Base-by-base conservation (phyloP, 2,329 filamentous ascomycete genomes). In the Acrocalymma vagum region DNA sequence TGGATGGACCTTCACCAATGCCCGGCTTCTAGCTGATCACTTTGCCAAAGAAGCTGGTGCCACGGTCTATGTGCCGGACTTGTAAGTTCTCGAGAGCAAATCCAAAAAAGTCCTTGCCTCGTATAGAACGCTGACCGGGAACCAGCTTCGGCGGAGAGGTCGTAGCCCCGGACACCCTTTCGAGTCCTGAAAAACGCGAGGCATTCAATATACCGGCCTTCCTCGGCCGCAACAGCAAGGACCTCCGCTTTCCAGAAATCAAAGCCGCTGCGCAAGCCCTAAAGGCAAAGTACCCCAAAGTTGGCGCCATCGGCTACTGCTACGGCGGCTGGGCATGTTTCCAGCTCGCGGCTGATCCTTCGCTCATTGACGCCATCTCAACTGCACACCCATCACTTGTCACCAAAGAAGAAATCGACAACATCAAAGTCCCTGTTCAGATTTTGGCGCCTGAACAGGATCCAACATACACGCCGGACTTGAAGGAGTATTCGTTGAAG, bases 281-380 rank as follows among this genome's bases (percentile, higher is more conserved):
- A n/a, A 69, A 68, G 24, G 50, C 56, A 32, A 47, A 60, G 25
- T 64, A 62, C 42, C 42, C 51, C 37, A 77, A 75, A 43, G 65
- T 77, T 11, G 72, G 67, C n/a, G 71, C 68, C 6, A 65, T 78
- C 18, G 76, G 76, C 5, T 78, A 77, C 57, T 78, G 75, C 65
- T 78, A 72, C 62, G 75, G 75, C 21, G 75, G 63, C 21, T 70
- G 65, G 65, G 66, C 62, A 3, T 42, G 35, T 42, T 59, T 68
- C 45, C 50, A 51, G 37, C 61, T 69, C n/a, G 64, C 45, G 18
- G 60, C 62, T 0, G 62, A 66, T 25, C 58, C 60, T 1, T 51
- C 58, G 20, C 54, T 67, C 25, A 42, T 69, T 36, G 65, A 68
- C 27, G 62, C 56, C 22, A 45, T 66, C 20, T 57, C 57, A 18